phyloP scores from a whole-genome alignment of 148 eudicot genomes.

The Rhododendron ovatum region DNA sequence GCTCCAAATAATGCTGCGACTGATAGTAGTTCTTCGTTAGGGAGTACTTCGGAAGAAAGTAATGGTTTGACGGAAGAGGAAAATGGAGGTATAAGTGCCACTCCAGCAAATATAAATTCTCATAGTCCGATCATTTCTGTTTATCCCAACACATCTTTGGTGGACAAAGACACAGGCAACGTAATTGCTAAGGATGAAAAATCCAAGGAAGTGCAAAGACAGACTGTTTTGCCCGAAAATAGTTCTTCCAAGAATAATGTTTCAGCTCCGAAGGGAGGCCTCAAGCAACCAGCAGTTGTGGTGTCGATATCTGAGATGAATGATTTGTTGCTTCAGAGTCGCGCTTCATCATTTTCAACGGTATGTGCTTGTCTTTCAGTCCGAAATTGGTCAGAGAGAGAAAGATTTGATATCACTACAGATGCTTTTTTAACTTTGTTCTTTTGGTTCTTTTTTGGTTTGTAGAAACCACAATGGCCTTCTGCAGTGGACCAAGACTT shows the following conservation, averaged over 20 bases:
- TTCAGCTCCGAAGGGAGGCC: constrained; percentile 3
- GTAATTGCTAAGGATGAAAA: constrained; percentile 9
- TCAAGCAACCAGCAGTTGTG: constrained; percentile 3
- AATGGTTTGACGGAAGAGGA: not conserved
- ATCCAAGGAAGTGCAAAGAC: not conserved
- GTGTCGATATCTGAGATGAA: constrained; percentile 35
- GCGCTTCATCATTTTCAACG: constrained; percentile 21
- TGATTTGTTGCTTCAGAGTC: constrained; percentile 31
- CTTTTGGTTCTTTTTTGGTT: not conserved
- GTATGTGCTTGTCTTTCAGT: constrained; percentile 13
- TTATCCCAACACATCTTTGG: constrained; percentile 7
- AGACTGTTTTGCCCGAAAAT: not conserved
- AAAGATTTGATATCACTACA: not conserved
- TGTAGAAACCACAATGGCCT: constrained; percentile 41
- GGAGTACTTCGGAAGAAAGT: not conserved
- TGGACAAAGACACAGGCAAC: not conserved
- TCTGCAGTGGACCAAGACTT: constrained; percentile 35
- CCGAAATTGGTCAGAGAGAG: not conserved
- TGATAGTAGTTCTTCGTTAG: not conserved
- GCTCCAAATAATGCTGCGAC: not conserved
- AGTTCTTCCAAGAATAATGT: not conserved
- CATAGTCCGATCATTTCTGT: constrained; percentile 4
- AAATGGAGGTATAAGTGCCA: constrained; percentile 1
- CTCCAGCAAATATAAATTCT: not conserved
- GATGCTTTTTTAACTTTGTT: not conserved